A percentile compares a stretch with the other conserved stretches of the same genome.
phyloP scores from a whole-genome alignment of 352 stramenopile genomes.

The Peronospora farinosa region DNA sequence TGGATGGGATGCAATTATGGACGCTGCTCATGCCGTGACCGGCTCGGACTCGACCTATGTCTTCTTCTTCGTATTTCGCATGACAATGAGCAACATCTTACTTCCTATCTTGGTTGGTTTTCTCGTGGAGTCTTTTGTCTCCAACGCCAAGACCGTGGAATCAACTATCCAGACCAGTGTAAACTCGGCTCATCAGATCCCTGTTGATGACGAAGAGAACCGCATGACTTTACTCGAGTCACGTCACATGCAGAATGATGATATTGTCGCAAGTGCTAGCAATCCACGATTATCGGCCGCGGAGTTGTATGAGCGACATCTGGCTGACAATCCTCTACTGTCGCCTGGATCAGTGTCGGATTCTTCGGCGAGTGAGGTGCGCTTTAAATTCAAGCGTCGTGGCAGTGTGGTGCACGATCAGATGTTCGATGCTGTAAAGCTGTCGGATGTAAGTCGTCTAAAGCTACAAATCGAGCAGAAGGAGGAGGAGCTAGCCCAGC shows the following conservation, averaged over 20 bases:
- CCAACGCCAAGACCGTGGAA: conserved; percentile 65
- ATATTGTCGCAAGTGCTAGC: conserved; percentile 10
- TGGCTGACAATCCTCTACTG: conserved; percentile 11
- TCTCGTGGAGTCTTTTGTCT: conserved; percentile 78
- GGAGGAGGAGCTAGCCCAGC: conserved; percentile 54
- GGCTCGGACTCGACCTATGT: conserved; percentile 51
- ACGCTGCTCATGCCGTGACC: conserved; percentile 66
- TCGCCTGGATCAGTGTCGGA: conserved; percentile 39
- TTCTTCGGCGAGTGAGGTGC: conserved; percentile 50
- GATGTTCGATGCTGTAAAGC: conserved; percentile 77
- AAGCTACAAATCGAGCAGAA: conserved; percentile 62
- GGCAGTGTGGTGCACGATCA: conserved; percentile 66
- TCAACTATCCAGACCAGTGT: conserved; percentile 56
- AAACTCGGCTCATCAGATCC: conserved; percentile 29
- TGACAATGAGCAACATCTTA: conserved; percentile 78
- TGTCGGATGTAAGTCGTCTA: conserved; percentile 66
- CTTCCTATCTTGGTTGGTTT: conserved; percentile 84
- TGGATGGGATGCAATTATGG: conserved; percentile 77
- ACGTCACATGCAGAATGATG: conserved; percentile 34
- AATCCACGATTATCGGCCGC: conserved; percentile 10
- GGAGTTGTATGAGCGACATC: conserved; percentile 8
- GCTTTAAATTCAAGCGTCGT: conserved; percentile 61
- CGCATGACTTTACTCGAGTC: conserved; percentile 49
- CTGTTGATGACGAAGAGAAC: conserved; percentile 47
- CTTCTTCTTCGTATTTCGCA: conserved; percentile 81